Conservation (phyloP, 1,139 yeast species). For the Kluyveromyces marxianus region DNA sequence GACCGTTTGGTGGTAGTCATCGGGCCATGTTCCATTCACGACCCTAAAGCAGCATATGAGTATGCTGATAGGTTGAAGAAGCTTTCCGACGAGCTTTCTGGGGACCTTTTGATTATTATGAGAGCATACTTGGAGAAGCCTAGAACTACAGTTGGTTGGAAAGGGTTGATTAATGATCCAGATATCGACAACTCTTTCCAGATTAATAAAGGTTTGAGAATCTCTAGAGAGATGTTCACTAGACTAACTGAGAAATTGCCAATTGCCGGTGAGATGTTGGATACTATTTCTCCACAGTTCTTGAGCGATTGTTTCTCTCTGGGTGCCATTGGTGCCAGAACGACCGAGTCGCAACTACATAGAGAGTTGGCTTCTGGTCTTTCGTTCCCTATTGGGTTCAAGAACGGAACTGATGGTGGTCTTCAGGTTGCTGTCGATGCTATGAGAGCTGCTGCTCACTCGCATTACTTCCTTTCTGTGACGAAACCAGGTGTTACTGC, state of each 20-base stretch:
- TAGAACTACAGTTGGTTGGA: constrained; percentile 98
- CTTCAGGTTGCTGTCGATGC: constrained; percentile 92
- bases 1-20: constrained; percentile 77
- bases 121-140: constrained; percentile 98
- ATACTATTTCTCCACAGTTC: constrained; percentile 93
- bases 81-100: constrained; percentile 55
- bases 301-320: constrained; percentile 81
- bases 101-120: constrained; percentile 83
- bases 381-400: constrained; percentile 95
- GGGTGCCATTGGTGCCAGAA: constrained; percentile 97
- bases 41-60: constrained; percentile 85
- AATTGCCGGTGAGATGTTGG: constrained; percentile 96
- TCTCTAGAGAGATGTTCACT: constrained; percentile 80
- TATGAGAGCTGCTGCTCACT: constrained; percentile 82
- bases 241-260: constrained; percentile 77
- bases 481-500: constrained; percentile 95
- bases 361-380: constrained; percentile 93
- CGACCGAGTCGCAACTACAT: constrained; percentile 94
- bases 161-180: constrained; percentile 95
- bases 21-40: constrained; percentile 97
- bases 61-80: constrained; percentile 63
- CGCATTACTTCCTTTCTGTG: constrained; percentile 90
- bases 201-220: constrained; percentile 87
- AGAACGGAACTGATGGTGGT: constrained; percentile 94
- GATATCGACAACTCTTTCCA: constrained; percentile 91